phyloP scores from a whole-genome alignment of 352 stramenopile species.

The Aphanomyces astaci region DNA sequence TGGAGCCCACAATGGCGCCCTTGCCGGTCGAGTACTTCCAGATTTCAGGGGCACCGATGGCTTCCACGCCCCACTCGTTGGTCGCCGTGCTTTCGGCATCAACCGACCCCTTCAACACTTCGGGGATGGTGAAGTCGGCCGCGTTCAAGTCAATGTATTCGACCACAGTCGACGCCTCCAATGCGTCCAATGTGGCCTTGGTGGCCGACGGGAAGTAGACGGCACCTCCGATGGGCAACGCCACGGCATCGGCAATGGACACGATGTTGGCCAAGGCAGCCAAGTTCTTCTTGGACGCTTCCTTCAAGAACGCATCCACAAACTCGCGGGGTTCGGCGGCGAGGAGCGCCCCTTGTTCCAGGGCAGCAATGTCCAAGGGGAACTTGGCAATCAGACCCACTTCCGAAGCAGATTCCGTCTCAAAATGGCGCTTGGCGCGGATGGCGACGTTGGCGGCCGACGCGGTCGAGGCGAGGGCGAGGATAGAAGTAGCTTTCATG shows the following conservation, averaged over 20 bases:
- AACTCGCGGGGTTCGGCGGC: not conserved
- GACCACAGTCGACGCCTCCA: not conserved
- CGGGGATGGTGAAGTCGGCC: not conserved
- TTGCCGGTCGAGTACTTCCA: conserved; percentile 17
- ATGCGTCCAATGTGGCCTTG: not conserved
- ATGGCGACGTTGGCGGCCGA: not conserved
- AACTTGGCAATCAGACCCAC: not conserved
- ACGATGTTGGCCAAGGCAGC: not conserved
- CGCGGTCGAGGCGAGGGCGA: not conserved
- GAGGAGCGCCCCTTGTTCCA: not conserved
- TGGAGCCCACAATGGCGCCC: conserved; percentile 18
- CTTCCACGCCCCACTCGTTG: conserved; percentile 23
- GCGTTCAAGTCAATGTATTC: not conserved
- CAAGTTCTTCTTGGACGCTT: not conserved
- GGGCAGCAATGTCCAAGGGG: not conserved
- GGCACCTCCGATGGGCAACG: not conserved
- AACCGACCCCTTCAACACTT: not conserved
- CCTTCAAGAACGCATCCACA: not conserved
- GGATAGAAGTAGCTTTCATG: not conserved
- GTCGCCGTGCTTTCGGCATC: too few species aligned
- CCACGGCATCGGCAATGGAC: not conserved
- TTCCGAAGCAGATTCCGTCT: not conserved
- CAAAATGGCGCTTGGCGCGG: not conserved
- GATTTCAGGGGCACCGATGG: conserved; percentile 8
- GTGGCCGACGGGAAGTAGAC: not conserved